phyloP scores from a whole-genome alignment of 1,284 basidiomycete genomes.

The Cutaneotrichosporon arboriforme region DNA sequence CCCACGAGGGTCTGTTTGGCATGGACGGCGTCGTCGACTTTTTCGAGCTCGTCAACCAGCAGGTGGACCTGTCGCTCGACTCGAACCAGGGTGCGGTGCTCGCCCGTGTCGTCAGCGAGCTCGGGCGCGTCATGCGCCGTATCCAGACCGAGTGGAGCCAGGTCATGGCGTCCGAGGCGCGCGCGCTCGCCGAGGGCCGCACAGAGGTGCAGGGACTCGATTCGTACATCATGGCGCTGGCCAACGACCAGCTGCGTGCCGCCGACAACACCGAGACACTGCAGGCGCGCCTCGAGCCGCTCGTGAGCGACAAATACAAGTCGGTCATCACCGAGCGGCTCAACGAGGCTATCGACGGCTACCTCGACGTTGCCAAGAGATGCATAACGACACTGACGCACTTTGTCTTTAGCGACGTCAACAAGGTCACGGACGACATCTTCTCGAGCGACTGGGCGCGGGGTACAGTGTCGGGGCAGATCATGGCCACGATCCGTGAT shows the following conservation, averaged over 20 bases:
- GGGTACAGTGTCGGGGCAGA: constrained; percentile 58
- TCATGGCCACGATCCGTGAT: constrained; percentile 92
- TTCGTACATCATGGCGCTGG: constrained; percentile 95
- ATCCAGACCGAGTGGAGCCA: constrained; percentile 85
- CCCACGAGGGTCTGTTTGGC: constrained; percentile 82
- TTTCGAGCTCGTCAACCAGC: constrained; percentile 98
- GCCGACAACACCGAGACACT: constrained; percentile 90
- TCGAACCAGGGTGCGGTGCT: constrained; percentile 93
- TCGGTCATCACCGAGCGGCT: constrained; percentile 74
- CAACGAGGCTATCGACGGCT: constrained; percentile 96
- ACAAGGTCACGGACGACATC: constrained; percentile 76
- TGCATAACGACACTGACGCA: constrained; percentile 92
- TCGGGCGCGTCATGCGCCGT: constrained; percentile 81
- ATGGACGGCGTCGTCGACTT: constrained; percentile 89
- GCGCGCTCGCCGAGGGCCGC: constrained; percentile 79
- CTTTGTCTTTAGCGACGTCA: constrained; percentile 91
- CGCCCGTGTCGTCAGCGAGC: constrained; percentile 81
- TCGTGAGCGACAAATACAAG: constrained; percentile 90
- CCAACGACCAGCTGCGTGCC: constrained; percentile 95
- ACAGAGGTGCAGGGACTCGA: constrained; percentile 82
- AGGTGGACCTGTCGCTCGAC: constrained; percentile 89
- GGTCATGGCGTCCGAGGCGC: constrained; percentile 76
- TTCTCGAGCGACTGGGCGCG: constrained; percentile 78
- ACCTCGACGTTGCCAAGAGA: constrained; percentile 94
- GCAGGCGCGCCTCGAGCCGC: constrained; percentile 75